Percentiles rank a stretch among this genome's conserved stretches.
Evolutionary conservation across 495 filamentous ascomycete genomes (phyloP).

Genomic region (Xylaria longipes): DNA sequence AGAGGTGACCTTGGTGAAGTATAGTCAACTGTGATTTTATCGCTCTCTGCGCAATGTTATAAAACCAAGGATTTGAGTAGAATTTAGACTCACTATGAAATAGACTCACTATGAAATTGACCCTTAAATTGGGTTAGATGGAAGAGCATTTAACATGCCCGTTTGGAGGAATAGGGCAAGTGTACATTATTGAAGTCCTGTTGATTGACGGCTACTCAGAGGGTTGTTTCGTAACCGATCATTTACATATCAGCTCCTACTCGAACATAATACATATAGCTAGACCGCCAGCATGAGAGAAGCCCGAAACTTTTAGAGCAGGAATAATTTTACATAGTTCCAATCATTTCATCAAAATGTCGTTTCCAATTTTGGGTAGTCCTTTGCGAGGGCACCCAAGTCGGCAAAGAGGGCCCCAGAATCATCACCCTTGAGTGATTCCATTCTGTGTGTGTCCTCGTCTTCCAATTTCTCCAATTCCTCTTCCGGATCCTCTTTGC

Average conservation of each 20-base stretch:
- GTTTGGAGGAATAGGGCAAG: not conserved
- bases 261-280: not conserved
- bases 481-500: constrained; percentile 65
- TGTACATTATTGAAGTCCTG: not conserved
- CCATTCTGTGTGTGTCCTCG: constrained; percentile 50
- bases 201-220: not conserved
- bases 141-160: not conserved
- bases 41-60: not conserved
- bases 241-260: not conserved
- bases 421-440: constrained; percentile 43
- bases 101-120: not conserved
- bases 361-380: constrained; percentile 50
- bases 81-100: not conserved
- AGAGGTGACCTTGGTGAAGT: constrained; percentile 23
- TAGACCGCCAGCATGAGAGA: not conserved
- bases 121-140: not conserved
- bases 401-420: constrained; percentile 51
- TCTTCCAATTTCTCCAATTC: constrained; percentile 53
- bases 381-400: constrained; percentile 44
- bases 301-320: not conserved
- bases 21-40: not conserved
- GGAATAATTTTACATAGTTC: no score
- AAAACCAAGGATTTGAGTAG: not conserved
- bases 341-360: constrained; percentile 38
- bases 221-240: not conserved